Evolutionary conservation across 2,329 filamentous ascomycete species (phyloP), one percentile per base, ranked within the genome.

Genomic region (Catunica adiposa): DNA sequence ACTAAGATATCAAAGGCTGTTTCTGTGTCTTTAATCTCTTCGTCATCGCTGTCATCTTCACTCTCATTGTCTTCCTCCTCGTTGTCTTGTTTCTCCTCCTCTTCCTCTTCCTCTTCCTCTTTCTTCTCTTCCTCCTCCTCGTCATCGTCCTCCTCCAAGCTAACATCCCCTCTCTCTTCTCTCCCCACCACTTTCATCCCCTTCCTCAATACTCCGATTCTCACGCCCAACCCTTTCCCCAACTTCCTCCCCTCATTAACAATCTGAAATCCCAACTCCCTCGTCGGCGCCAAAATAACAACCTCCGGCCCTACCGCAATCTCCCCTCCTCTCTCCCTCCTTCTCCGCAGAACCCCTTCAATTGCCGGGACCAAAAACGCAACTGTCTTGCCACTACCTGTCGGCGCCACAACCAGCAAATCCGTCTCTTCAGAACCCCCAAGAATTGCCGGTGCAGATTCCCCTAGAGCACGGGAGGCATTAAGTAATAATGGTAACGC

Each of bases 351-450:
- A 44, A 94, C 81, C 48, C 79, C 77, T 64, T 94, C 84, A 62
- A 98, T 81, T 2, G 89, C 76, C 0, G 90, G 89, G 44, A 98
- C 85, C 63, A 97, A 69, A 64, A 96, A 98, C 17, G 89, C 88
- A 60, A 98, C 73, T 0, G 92, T 98, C 73, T 98, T 98, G 47
- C 92, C 92, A 66, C 90, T 97, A 23, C 92, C 92, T 0, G 92
- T 98, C 1, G 92, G 92, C 2, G 92, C 92, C 46, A 97, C 82
- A 0, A 87, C 86, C 60, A 98, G 69, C 40, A 98, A 79, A 70
- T 98, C 83, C 3, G 53, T 44, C 1, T 29, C 23, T 20, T n/a
- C 11, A 11, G 29, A 67, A 67, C 52, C 62, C 60, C 61, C 15
- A 29, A 29, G n/a, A 57, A 31, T n/a, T n/a, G 3, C 17, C 42